Evolutionary conservation across 345 rosid genomes (phyloP).

Genomic region (Populus simonii): DNA sequence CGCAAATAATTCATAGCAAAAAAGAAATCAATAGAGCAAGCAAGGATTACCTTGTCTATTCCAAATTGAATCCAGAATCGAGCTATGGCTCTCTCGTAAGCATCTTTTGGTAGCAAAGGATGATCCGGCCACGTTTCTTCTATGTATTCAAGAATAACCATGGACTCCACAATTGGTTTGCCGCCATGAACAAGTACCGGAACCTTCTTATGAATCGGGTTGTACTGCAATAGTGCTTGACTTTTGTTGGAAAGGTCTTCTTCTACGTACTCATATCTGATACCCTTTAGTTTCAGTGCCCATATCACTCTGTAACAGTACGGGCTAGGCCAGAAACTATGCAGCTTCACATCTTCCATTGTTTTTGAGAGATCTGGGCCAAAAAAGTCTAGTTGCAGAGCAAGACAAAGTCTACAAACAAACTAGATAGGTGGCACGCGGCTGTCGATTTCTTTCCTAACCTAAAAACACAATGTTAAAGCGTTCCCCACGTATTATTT

Average conservation of each 20-base stretch:
- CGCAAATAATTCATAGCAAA: background rate
- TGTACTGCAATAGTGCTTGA: conserved; percentile 3
- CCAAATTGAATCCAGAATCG: conserved; percentile 21
- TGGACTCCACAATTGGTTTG: conserved; percentile 8
- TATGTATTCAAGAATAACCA: conserved; percentile 14
- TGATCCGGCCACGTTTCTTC: conserved; percentile 20
- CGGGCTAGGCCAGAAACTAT: conserved; percentile 13
- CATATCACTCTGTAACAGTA: background rate
- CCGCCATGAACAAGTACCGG: conserved; percentile 17
- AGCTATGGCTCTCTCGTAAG: conserved; percentile 11
- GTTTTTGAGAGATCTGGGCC: background rate
- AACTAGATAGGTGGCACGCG: too few species aligned
- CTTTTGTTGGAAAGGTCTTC: conserved; percentile 16
- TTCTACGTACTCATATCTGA: background rate
- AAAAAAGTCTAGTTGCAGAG: background rate
- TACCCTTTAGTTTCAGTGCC: conserved; percentile 21
- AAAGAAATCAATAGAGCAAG: background rate
- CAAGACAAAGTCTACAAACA: background rate
- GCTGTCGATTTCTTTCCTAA: too few species aligned
- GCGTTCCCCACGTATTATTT: too few species aligned
- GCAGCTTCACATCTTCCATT: conserved; percentile 2
- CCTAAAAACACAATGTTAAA: too few species aligned
- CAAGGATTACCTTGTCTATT: conserved; percentile 12
- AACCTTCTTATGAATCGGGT: conserved; percentile 17
- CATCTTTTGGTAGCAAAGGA: conserved; percentile 15